These are phyloP conservation scores for Camellia japonica DNA, from an alignment of 148 eudicot species.

Conservation along the genomic window DNA sequence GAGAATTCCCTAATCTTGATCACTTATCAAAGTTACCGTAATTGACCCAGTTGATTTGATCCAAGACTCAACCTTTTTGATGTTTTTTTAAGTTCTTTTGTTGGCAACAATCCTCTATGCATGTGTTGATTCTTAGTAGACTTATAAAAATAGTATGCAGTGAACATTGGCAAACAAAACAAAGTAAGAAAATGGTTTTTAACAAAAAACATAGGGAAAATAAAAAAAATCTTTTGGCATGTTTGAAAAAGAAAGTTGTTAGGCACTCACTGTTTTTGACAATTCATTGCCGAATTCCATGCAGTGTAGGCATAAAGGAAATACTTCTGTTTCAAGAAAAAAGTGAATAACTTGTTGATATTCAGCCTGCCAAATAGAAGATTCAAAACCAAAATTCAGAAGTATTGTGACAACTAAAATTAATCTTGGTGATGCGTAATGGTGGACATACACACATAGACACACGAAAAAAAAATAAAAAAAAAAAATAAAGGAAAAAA, in stretches of 20 bases:
- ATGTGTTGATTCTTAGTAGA: too few species aligned
- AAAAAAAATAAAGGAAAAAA: not conserved
- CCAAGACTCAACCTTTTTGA: too few species aligned
- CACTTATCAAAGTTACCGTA: too few species aligned
- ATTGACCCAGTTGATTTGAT: too few species aligned
- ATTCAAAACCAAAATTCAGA: not conserved
- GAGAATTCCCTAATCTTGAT: too few species aligned
- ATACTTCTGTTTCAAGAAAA: not conserved
- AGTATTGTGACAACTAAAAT: not conserved
- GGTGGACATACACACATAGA: not conserved
- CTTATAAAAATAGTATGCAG: too few species aligned
- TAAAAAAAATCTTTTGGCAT: not conserved
- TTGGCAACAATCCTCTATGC: too few species aligned
- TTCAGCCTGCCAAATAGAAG: slow-evolving; percentile 3
- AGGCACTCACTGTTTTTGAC: slow-evolving; percentile 17
- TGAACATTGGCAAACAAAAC: too few species aligned
- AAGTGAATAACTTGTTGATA: slow-evolving; percentile 16
- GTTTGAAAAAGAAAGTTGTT: too few species aligned
- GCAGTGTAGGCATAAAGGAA: slow-evolving; percentile 20
- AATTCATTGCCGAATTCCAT: slow-evolving; percentile 16
- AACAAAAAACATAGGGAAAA: not conserved
- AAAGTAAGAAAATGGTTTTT: too few species aligned
- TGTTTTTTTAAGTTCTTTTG: too few species aligned
- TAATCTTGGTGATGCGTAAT: not conserved
- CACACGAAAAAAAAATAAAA: not conserved